phyloP scores from a whole-genome alignment of 352 stramenopile genomes.

The Phytopythium montanum region DNA sequence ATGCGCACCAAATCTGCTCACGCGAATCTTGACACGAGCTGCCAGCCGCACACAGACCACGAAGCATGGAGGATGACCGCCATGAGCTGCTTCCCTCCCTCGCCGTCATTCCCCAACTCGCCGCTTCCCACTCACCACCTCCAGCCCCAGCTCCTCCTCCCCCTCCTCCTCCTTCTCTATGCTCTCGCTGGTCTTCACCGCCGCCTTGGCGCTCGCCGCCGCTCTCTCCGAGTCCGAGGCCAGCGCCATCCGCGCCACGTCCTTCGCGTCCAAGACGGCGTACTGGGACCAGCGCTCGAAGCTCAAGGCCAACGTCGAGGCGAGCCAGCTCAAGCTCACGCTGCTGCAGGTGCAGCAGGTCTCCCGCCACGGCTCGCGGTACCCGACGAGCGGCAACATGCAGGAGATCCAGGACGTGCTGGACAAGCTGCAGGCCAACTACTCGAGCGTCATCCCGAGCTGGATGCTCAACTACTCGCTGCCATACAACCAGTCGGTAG shows the following conservation, averaged over 20 bases:
- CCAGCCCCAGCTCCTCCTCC: neutral
- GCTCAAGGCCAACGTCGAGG: constrained; percentile 17
- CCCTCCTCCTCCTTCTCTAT: neutral
- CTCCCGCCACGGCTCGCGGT: constrained; percentile 61
- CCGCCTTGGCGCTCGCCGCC: constrained; percentile 6
- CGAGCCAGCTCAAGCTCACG: constrained; percentile 43
- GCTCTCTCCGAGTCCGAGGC: neutral
- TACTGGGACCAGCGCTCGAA: constrained; percentile 50
- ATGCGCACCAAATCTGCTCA: neutral
- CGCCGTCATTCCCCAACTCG: neutral
- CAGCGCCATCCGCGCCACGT: constrained; percentile 11
- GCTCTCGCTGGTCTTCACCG: constrained; percentile 4
- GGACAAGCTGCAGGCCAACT: constrained; percentile 34
- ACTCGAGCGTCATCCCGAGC: constrained; percentile 25
- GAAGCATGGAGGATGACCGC: too few species aligned
- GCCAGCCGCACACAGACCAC: neutral
- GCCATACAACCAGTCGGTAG: constrained; percentile 47
- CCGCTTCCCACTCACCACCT: neutral
- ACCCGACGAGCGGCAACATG: constrained; percentile 48
- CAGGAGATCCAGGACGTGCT: constrained; percentile 41
- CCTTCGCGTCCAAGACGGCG: constrained; percentile 54
- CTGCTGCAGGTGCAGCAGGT: constrained; percentile 60
- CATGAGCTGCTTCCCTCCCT: neutral
- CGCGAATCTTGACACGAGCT: constrained; percentile 2
- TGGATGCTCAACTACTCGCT: constrained; percentile 62